phyloP scores from a whole-genome alignment of 1,284 basidiomycete genomes.

The Trichosporon sp. region DNA sequence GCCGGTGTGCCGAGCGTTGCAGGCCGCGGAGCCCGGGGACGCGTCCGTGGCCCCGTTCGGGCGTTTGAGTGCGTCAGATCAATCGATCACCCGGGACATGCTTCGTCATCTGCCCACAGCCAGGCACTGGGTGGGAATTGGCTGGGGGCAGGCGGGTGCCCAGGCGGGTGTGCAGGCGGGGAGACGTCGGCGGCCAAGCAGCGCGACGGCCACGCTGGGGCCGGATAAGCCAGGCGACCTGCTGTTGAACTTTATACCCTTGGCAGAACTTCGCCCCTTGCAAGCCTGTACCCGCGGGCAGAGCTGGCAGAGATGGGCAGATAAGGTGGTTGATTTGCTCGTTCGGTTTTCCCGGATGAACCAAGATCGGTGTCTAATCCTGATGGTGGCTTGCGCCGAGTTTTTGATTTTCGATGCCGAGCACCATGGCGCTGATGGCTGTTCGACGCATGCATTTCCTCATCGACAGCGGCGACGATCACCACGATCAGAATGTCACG shows the following conservation, averaged over 20 bases:
- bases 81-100: not conserved
- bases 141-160: too few species aligned
- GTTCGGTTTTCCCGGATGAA: not conserved
- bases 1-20: not conserved
- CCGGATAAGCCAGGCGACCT: conserved; percentile 11
- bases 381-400: not conserved
- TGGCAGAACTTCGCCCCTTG: not conserved
- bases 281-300: too few species aligned
- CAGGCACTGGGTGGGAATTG: not conserved
- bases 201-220: not conserved
- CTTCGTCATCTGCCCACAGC: not conserved
- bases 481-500: not conserved
- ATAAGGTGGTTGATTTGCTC: conserved; percentile 1
- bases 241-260: not conserved
- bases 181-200: too few species aligned
- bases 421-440: not conserved
- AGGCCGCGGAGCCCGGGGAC: not conserved
- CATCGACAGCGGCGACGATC: not conserved
- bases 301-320: not conserved
- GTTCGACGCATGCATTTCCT: not conserved
- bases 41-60: conserved; percentile 11
- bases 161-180: too few species aligned
- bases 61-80: not conserved
- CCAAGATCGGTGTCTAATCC: conserved; percentile 6
- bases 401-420: not conserved